Evolutionary conservation across 2,329 filamentous ascomycete genomes (phyloP), one percentile per base, ranked within the genome.

Genomic region (Aspergillus costaricaensis): DNA sequence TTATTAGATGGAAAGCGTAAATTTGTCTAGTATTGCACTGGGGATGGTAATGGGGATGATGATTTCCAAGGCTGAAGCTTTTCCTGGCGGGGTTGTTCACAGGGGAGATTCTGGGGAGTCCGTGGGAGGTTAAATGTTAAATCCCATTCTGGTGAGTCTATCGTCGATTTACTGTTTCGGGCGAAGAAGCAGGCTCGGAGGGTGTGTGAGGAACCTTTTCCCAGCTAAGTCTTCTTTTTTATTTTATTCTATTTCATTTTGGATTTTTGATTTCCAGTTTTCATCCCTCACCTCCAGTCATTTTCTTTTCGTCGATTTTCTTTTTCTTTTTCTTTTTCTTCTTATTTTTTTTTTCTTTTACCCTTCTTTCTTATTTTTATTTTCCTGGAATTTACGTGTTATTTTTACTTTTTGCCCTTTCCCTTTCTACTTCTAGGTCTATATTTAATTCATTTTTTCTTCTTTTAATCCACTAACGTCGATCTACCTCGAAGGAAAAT

Each of bases 121-220:
- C 21, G 57, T 54, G 44, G 58, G 52, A 47, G 44, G 54, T 41
- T 47, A 43, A 48, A 57, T 44, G 41, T 19, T 43, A 48, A 43
- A 44, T 41, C 43, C 52, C 30, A 19, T 55, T 55, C 52, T 30
- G 47, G 47, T 25, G 27, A 47, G 27, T 43, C 39, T 32, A 55
- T 55, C 38, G 27, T 52, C 55, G 38, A 49, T 55, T 63, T 65
- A 58, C 61, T 65, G 41, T 52, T 61, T 65, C 58, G 30, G 61
- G 61, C 27, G 50, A 58, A 50, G 47, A 19, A 60, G 55, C 58
- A 58, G 55, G 32, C 56, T 4, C 44, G 47, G 43, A 59, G n/a
- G 36, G 25, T 36, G 25, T 51, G 50, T 36, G 58, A 61, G 52
- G 32, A 36, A 27, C 27, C 50, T 59, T 59, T 58, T 59, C 61